Percentiles rank a stretch among this genome's conserved stretches.
phyloP scores from a whole-genome alignment of 2,329 filamentous ascomycete genomes.

The Penicillium capsulatum region DNA sequence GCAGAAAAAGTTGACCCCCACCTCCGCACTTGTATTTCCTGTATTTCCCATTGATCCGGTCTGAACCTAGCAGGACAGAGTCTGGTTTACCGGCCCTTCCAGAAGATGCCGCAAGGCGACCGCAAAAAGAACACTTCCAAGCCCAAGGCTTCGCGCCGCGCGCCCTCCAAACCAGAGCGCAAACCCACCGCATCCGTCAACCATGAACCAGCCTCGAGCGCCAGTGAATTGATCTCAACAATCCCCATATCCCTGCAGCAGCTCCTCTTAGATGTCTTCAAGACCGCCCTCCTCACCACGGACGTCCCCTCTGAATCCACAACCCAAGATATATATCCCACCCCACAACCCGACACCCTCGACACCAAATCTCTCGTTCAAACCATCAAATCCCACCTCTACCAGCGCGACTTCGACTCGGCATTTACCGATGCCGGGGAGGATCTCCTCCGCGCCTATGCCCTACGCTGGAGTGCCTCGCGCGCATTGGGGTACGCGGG shows the following conservation, averaged over 20 bases:
- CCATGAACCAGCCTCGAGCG: conserved; percentile 2
- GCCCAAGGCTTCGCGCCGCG: conserved; percentile 8
- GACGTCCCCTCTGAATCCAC: conserved; percentile 43
- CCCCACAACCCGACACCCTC: conserved; percentile 8
- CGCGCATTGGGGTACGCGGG: conserved; percentile 76
- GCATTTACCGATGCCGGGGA: conserved; percentile 66
- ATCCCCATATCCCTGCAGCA: conserved; percentile 60
- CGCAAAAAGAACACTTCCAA: conserved; percentile 9
- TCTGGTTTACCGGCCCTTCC: too few relatives aligned
- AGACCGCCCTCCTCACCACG: conserved; percentile 54
- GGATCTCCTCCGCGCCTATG: conserved; percentile 75
- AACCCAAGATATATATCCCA: background rate
- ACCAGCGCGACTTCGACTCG: conserved; percentile 72
- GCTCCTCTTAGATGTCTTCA: conserved; percentile 68
- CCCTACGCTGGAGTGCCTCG: conserved; percentile 83
- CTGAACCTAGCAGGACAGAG: too few relatives aligned
- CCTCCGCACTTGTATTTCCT: too few relatives aligned
- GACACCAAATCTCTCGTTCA: conserved; percentile 60
- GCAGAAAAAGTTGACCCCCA: conserved; percentile 10
- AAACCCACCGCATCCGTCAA: conserved; percentile 2
- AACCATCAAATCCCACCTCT: conserved; percentile 79
- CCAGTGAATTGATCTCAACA: conserved; percentile 25
- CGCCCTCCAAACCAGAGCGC: conserved; percentile 8
- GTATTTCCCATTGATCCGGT: too few relatives aligned
- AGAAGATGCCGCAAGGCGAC: conserved; percentile 9